Conservation (phyloP, 1,139 yeast genomes). For the Protomyces lactucae-debilis region DNA sequence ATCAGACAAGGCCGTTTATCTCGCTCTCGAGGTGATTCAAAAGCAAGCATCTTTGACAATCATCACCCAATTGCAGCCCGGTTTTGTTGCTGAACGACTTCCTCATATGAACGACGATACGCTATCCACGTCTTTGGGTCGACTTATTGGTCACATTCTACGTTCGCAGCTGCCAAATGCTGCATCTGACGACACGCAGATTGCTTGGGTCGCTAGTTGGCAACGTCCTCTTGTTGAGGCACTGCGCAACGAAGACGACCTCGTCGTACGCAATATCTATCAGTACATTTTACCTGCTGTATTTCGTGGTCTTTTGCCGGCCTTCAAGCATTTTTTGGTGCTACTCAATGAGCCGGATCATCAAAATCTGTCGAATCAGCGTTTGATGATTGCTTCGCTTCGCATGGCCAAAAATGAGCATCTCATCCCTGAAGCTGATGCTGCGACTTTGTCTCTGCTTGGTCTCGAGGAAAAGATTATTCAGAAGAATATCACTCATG, state of each 20-base stretch:
- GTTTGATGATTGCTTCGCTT: background rate
- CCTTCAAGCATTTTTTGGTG: constrained; percentile 4
- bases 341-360: background rate
- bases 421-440: constrained; percentile 2
- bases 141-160: constrained; percentile 12
- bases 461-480: constrained; percentile 5
- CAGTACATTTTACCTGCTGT: constrained; percentile 13
- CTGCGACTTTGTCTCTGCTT: background rate
- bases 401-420: constrained; percentile 11
- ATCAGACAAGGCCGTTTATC: constrained; percentile 18
- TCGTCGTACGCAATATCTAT: background rate
- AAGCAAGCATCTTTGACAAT: constrained; percentile 6
- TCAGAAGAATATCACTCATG: constrained; percentile 3
- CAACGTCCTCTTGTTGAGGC: background rate
- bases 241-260: background rate
- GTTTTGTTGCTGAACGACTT: constrained; percentile 10
- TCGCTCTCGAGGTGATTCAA: constrained; percentile 16
- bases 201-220: constrained; percentile 12
- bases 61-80: constrained; percentile 5
- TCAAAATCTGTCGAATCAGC: background rate
- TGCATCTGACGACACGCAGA: background rate
- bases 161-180: background rate
- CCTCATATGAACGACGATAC: constrained; percentile 11
- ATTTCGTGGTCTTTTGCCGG: background rate
- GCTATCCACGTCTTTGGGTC: constrained; percentile 17